Conservation (phyloP, 73 alveolate genomes). For the Durusdinium trenchii region DNA sequence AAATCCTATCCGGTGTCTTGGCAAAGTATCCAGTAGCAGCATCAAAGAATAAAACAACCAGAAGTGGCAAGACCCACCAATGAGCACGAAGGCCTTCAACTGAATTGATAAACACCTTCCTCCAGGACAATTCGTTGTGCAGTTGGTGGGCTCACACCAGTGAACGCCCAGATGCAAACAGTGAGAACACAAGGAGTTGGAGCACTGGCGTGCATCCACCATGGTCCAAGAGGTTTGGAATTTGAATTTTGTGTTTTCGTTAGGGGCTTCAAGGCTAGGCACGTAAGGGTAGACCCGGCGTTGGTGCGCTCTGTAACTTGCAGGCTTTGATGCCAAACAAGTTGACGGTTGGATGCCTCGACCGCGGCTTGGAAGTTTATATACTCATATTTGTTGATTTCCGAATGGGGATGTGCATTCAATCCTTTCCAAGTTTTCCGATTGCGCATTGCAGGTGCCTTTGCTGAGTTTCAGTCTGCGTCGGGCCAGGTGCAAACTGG, state of each 20-base stretch:
- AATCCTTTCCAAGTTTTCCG: background rate
- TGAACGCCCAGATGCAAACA: background rate
- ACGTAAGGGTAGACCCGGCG: background rate
- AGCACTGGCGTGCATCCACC: background rate
- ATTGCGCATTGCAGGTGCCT: background rate
- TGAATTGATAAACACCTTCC: background rate
- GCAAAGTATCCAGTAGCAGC: background rate
- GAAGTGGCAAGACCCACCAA: background rate
- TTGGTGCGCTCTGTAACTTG: background rate
- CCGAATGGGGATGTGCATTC: too few species aligned
- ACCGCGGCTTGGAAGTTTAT: background rate
- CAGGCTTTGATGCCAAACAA: background rate
- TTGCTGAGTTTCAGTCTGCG: constrained; percentile 12
- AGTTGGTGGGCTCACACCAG: background rate
- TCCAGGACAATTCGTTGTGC: background rate
- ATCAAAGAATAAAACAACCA: background rate
- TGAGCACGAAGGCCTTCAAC: background rate
- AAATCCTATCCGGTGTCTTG: background rate
- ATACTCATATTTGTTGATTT: background rate
- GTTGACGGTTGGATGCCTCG: constrained; percentile 1
- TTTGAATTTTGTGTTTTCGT: background rate
- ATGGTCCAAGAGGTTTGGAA: background rate
- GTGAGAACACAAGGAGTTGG: background rate
- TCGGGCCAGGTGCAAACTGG: background rate
- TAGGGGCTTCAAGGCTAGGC: background rate